phyloP scores from a whole-genome alignment of 2,329 filamentous ascomycete species.

The Alternaria solani region DNA sequence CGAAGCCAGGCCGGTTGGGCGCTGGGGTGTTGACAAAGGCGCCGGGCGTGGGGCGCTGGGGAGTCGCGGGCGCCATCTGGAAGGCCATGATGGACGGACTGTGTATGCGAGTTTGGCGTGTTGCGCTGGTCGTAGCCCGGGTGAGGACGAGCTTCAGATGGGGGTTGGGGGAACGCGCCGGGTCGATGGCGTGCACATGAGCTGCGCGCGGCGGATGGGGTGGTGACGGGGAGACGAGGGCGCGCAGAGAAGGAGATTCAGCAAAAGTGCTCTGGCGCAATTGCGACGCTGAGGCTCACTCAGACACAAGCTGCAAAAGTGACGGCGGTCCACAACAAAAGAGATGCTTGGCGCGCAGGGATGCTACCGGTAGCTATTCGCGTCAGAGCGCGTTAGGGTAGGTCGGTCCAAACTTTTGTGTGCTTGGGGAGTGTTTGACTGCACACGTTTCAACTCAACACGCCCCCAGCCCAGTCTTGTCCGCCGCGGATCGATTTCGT shows the following conservation, averaged over 20 bases:
- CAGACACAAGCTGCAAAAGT: conserved; percentile 32
- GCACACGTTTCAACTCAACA: neutral
- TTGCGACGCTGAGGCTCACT: conserved; percentile 37
- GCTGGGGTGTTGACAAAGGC: conserved; percentile 80
- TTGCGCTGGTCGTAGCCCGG: conserved; percentile 30
- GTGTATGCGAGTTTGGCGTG: conserved; percentile 10
- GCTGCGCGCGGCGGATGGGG: conserved; percentile 27
- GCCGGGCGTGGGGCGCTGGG: conserved; percentile 76
- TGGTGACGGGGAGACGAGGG: conserved; percentile 21
- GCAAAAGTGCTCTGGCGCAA: conserved; percentile 33
- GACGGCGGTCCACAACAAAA: conserved; percentile 40
- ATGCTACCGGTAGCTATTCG: conserved; percentile 28
- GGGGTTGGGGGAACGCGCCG: conserved; percentile 43
- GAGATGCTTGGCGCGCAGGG: conserved; percentile 31
- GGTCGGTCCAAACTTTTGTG: conserved; percentile 20
- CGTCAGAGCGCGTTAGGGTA: conserved; percentile 26
- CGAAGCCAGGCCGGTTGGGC: conserved; percentile 46
- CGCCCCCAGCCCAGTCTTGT: neutral
- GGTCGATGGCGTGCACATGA: conserved; percentile 38
- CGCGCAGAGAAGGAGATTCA: conserved; percentile 26
- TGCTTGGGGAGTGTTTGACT: neutral
- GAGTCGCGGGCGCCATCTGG: conserved; percentile 56
- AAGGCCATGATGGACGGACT: conserved; percentile 38
- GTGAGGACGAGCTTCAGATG: conserved; percentile 36
- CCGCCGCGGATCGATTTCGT: neutral